These are phyloP conservation scores for Epichloe amarillans DNA, from an alignment of 2,329 filamentous ascomycete species.

Conservation along the genomic window DNA sequence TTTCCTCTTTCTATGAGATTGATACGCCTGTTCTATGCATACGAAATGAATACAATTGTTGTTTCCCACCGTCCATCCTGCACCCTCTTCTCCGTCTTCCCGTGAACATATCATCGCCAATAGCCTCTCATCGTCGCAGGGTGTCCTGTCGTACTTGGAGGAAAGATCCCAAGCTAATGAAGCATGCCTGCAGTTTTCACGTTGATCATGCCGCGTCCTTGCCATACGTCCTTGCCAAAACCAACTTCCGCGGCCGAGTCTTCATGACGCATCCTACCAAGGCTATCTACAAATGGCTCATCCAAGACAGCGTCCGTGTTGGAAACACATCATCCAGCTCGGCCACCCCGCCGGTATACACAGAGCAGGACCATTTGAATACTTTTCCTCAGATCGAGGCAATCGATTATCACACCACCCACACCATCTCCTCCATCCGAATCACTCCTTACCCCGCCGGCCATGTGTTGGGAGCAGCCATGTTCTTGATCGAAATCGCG, in stretches of 20 bases:
- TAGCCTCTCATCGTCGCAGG: not conserved
- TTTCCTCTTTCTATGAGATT: constrained; percentile 1
- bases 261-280: constrained; percentile 99
- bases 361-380: constrained; percentile 85
- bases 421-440: constrained; percentile 89
- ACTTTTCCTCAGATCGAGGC: constrained; percentile 92
- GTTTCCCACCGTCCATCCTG: constrained; percentile 12
- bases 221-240: constrained; percentile 94
- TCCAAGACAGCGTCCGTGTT: constrained; percentile 90
- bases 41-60: constrained; percentile 25
- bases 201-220: constrained; percentile 97
- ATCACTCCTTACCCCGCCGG: constrained; percentile 96
- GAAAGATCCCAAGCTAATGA: constrained; percentile 3
- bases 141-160: not conserved
- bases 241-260: constrained; percentile 89
- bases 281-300: constrained; percentile 99
- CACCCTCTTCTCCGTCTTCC: not conserved
- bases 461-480: constrained; percentile 94
- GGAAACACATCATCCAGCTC: constrained; percentile 54
- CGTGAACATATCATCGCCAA: not conserved
- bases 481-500: constrained; percentile 96
- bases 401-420: constrained; percentile 96
- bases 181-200: constrained; percentile 55
- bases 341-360: constrained; percentile 69
- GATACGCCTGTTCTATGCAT: constrained; percentile 17